Conservation (phyloP, 2,329 filamentous ascomycete species). For the Aureobasidium uvarum region DNA sequence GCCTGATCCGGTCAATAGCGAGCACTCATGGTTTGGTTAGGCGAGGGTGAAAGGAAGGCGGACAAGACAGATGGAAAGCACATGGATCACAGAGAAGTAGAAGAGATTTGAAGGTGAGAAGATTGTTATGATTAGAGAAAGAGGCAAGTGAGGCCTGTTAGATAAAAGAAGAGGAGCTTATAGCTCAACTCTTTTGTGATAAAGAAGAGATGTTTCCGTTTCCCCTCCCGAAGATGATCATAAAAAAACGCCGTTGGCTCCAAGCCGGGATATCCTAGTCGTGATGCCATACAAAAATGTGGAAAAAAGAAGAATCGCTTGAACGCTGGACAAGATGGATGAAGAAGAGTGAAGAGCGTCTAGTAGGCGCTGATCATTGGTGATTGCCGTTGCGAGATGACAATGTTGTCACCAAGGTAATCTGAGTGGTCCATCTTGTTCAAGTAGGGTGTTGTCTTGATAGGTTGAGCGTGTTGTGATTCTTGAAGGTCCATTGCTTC, state of each 20-base stretch:
- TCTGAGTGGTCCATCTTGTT: constrained; percentile 22
- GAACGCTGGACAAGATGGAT: constrained; percentile 24
- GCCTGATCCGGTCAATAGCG: neutral
- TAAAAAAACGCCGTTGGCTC: constrained; percentile 20
- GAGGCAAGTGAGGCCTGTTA: constrained; percentile 7
- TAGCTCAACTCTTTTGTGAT: constrained; percentile 8
- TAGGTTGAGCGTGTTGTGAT: constrained; percentile 40
- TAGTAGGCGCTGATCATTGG: constrained; percentile 27
- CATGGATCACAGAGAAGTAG: neutral
- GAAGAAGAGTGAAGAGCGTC: constrained; percentile 9
- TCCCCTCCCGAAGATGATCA: neutral
- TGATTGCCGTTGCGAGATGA: constrained; percentile 17
- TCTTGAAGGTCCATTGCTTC: constrained; percentile 47
- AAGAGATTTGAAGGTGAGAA: constrained; percentile 8
- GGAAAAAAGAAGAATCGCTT: constrained; percentile 17
- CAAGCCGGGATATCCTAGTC: constrained; percentile 26
- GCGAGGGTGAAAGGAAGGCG: neutral
- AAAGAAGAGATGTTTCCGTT: constrained; percentile 20
- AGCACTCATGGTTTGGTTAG: neutral
- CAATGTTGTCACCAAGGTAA: constrained; percentile 18
- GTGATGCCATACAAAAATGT: constrained; percentile 13
- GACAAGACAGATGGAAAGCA: neutral
- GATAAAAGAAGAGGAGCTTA: constrained; percentile 13
- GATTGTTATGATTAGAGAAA: constrained; percentile 14
- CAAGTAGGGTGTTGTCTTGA: constrained; percentile 33